Percentiles rank a stretch among this genome's conserved stretches.
Conservation (phyloP, 2,329 filamentous ascomycete species). For the Talaromyces verruculosus region DNA sequence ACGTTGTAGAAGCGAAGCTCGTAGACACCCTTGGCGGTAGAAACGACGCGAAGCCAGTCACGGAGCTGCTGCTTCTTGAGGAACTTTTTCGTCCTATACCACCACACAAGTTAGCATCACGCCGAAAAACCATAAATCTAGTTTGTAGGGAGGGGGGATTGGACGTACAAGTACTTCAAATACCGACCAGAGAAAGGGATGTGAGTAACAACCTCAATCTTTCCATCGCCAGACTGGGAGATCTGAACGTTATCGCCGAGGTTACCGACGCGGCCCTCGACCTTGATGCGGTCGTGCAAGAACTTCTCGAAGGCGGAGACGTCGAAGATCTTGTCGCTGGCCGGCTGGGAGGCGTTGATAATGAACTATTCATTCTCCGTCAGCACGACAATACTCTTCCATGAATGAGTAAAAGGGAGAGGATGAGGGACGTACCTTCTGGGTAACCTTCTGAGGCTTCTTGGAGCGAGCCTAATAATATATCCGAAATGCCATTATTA, state of each 20-base stretch:
- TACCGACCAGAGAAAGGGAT: slow-evolving; percentile 98
- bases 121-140: neutral
- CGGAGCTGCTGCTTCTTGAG: slow-evolving; percentile 99
- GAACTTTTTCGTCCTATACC: slow-evolving; percentile 95
- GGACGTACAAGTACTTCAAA: slow-evolving; percentile 95
- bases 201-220: slow-evolving; percentile 96
- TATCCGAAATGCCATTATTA: slow-evolving; percentile 62
- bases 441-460: slow-evolving; percentile 51
- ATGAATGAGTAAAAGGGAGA: neutral
- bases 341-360: slow-evolving; percentile 98
- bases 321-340: slow-evolving; percentile 99
- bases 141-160: neutral
- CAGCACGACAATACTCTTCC: neutral
- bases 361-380: slow-evolving; percentile 65
- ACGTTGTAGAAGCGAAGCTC: slow-evolving; percentile 99
- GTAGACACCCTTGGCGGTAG: slow-evolving; percentile 96
- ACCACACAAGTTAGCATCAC: neutral
- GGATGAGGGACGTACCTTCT: slow-evolving; percentile 42
- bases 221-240: slow-evolving; percentile 88
- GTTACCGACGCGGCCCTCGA: slow-evolving; percentile 97
- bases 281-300: slow-evolving; percentile 99
- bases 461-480: slow-evolving; percentile 45
- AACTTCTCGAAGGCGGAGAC: slow-evolving; percentile 99
- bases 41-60: slow-evolving; percentile 99
- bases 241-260: slow-evolving; percentile 91